phyloP scores from a whole-genome alignment of 78 protist genomes.

The Polysphondylium violaceum region DNA sequence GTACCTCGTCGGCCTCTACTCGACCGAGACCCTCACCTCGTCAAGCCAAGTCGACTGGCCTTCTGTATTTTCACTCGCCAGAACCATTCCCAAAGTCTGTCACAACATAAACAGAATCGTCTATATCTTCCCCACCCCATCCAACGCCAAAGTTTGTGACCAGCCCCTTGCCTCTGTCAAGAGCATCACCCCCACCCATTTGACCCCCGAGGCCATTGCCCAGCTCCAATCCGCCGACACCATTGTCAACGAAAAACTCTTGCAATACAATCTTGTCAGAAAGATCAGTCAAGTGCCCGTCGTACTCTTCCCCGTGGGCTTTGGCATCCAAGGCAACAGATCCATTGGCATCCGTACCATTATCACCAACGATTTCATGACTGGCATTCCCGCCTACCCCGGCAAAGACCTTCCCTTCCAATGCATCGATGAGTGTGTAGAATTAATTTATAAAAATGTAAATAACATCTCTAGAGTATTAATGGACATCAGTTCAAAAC shows the following conservation, averaged over 20 bases:
- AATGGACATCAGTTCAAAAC: constrained; percentile 94
- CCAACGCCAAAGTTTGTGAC: neutral
- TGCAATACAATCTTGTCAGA: constrained; percentile 66
- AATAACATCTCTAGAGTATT: constrained; percentile 85
- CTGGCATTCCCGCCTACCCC: constrained; percentile 90
- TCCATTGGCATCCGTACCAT: constrained; percentile 92
- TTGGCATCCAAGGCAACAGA: constrained; percentile 64
- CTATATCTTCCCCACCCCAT: constrained; percentile 41
- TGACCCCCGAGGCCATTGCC: constrained; percentile 65
- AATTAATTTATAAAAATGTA: constrained; percentile 17
- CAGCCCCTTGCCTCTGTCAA: constrained; percentile 6
- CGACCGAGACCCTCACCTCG: neutral
- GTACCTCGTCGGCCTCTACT: constrained; percentile 77
- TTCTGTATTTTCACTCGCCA: constrained; percentile 67
- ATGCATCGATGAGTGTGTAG: constrained; percentile 67
- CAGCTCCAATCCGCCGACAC: constrained; percentile 92
- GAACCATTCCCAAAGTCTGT: constrained; percentile 88
- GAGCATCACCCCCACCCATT: constrained; percentile 84
- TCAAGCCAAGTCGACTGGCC: constrained; percentile 67
- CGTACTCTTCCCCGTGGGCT: constrained; percentile 84
- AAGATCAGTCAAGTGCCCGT: constrained; percentile 90
- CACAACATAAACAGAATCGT: constrained; percentile 91
- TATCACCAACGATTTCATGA: constrained; percentile 93
- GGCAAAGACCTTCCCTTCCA: constrained; percentile 78
- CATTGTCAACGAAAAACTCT: constrained; percentile 76